Evolutionary conservation across 306 rosid species (phyloP), one percentile per base, ranked within the genome.

Genomic region (Cucumis hystrix): DNA sequence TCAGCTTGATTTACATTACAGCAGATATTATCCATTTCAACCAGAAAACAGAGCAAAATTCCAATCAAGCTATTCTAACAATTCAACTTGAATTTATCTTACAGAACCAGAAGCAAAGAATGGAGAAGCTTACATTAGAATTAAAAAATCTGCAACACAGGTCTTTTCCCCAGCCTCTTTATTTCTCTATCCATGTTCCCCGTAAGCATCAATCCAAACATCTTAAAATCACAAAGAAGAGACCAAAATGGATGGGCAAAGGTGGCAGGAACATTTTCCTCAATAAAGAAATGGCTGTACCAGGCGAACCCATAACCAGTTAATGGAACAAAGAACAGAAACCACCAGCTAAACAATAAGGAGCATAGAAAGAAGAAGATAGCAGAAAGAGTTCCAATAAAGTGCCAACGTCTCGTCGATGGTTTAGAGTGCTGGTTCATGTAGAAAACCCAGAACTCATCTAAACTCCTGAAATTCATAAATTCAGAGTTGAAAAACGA

Each of bases 161-260:
- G 99, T 79, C 97, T 92, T 79, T 95, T 95, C 5, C 98, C 98
- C 25, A 95, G 92, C 93, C 98, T 89, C 86, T 95, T 95, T 80
- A 95, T 95, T 89, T 95, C 99, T 88, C 84, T 92, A 80, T 95
- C 99, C 97, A 95, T 95, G 66, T 88, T 77, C 15, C 99, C 97
- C 1, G 96, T 90, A 73, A 95, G 89, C 97, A 95, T 95, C 66
- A 92, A 87, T 4, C 96, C 93, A 81, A 92, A 92, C 99, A 95
- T 95, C 92, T 86, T 92, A 86, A 59, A 87, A 82, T 95, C 97
- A 72, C 99, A 95, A 0, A 92, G 33, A 16, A 95, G 83, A 30
- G 99, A 95, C 99, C 97, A 95, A 78, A 95, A 77, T 8, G 99
- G 99, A 79, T 95, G 97, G 6, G 97, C 97, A 79, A 90, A 95